Evolutionary conservation across 2,329 filamentous ascomycete species (phyloP).

Genomic region (Waltergamsia citrina): DNA sequence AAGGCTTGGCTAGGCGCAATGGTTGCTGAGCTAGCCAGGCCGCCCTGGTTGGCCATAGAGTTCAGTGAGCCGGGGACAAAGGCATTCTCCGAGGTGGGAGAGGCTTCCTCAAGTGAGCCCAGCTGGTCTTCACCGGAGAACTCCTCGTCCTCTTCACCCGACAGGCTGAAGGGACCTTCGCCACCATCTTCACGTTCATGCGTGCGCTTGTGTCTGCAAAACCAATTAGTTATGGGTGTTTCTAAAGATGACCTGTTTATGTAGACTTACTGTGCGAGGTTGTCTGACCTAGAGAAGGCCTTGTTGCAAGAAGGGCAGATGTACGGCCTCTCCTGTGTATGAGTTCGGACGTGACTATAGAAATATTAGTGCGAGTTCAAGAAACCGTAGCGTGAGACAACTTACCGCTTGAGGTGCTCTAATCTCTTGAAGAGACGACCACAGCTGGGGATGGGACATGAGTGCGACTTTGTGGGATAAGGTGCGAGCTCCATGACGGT

Average conservation of each 20-base stretch:
- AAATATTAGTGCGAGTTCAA: conserved; percentile 15
- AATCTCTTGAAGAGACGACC: conserved; percentile 96
- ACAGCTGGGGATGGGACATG: conserved; percentile 97
- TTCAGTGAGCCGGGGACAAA: conserved; percentile 47
- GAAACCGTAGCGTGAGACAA: conserved; percentile 23
- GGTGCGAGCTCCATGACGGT: conserved; percentile 95
- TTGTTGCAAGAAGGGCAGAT: conserved; percentile 97
- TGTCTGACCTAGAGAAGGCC: conserved; percentile 96
- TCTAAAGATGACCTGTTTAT: not conserved
- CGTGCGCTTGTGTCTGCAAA: conserved; percentile 67
- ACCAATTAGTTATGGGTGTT: not conserved
- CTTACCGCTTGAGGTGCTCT: conserved; percentile 98
- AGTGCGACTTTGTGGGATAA: conserved; percentile 96
- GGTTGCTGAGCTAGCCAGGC: conserved; percentile 2
- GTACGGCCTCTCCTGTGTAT: conserved; percentile 98
- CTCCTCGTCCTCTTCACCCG: conserved; percentile 81
- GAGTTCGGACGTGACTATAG: conserved; percentile 91
- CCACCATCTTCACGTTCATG: conserved; percentile 56
- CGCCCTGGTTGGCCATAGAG: conserved; percentile 20
- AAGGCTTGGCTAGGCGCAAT: conserved; percentile 25
- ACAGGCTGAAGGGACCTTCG: conserved; percentile 50
- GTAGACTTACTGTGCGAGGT: conserved; percentile 80
- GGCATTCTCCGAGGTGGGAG: conserved; percentile 59
- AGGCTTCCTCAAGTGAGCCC: conserved; percentile 69
- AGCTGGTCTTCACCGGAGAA: conserved; percentile 75